phyloP scores from a whole-genome alignment of 495 filamentous ascomycete genomes.

The Aspergillus affinis region DNA sequence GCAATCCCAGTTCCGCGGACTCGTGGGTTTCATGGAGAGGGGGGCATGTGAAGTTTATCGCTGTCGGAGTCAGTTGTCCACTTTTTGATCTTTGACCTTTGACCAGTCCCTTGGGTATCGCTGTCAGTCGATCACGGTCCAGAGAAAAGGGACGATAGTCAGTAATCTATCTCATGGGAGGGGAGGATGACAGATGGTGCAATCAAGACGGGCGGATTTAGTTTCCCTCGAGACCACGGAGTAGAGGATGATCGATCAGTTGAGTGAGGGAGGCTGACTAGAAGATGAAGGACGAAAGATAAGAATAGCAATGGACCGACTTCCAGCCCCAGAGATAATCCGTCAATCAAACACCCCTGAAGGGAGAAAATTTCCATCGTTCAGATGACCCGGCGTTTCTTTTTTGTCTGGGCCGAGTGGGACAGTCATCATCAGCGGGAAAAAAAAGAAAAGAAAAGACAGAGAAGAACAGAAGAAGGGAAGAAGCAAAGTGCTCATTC shows the following conservation, averaged over 20 bases:
- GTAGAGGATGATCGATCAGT: too few species aligned
- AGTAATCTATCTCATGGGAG: neutral
- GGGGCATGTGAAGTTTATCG: constrained; percentile 5
- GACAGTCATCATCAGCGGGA: neutral
- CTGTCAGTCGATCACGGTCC: constrained; percentile 1
- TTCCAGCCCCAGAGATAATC: neutral
- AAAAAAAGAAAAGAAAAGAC: neutral
- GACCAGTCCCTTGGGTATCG: neutral
- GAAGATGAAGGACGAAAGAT: neutral
- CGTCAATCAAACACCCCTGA: neutral
- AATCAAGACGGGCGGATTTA: constrained; percentile 10
- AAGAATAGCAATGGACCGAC: constrained; percentile 1
- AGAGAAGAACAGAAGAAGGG: neutral
- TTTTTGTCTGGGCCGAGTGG: neutral
- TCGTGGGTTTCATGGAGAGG: constrained; percentile 6
- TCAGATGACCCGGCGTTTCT: constrained; percentile 9
- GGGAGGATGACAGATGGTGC: neutral
- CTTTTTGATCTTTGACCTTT: neutral
- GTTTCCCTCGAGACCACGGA: constrained; percentile 5
- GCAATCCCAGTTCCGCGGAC: constrained; percentile 7
- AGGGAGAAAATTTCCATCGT: constrained; percentile 1
- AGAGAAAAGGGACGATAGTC: too few species aligned
- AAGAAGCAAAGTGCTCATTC: neutral
- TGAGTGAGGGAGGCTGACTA: too few species aligned
- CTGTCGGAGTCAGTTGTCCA: neutral